Base-by-base conservation (phyloP, 192 early-diverging fungal genomes). In the Obelidium mucronatum region DNA sequence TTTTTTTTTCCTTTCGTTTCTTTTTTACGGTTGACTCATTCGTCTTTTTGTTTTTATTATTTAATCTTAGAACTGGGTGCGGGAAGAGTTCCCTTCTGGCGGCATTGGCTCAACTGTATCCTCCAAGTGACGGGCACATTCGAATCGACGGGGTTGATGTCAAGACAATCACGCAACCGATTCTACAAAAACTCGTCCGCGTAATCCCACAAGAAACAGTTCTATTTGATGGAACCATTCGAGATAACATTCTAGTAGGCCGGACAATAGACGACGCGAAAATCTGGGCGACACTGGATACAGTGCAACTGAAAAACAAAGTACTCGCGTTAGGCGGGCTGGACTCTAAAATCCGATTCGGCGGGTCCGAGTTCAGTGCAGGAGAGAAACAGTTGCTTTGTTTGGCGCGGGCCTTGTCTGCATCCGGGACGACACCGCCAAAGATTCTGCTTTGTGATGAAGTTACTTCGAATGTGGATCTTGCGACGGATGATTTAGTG, bases 301-400 rank as follows among this genome's bases (percentile, higher is more conserved):
- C 81, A 2, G 88, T 92, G 19, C 87, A 90, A 51, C 79, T 95
- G 30, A 87, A 80, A 58, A 74, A 78, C 2, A 52, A 71, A 34
- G 78, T 91, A 26, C 61, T 61, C 2, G 77, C 58, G 69, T 87
- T 78, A 77, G 89, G 67, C 60, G 67, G 34, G 55, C 75, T 96
- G 37, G 91, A 94, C 24, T 84, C 90, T 5, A 72, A 69, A 36
- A 84, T 98, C 3, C 75, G 81, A 26, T 91, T 94, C 67, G 89
- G 91, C 28, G 96, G 96, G 40, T 88, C 89, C 67, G 95, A 96
- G 80, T 90, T 96, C 69, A 92, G 89, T 30, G 88, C 94, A n/a
- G 94, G 94, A 22, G 90, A 93, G 78, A 79, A 84, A 8, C 84
- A 88, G 42, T 71, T 92, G 60, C 31, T 89, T 28, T 89, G 87